These are phyloP conservation scores for Penicillium sp. DNA, from an alignment of 2,329 filamentous ascomycete species.

Conservation along the genomic window DNA sequence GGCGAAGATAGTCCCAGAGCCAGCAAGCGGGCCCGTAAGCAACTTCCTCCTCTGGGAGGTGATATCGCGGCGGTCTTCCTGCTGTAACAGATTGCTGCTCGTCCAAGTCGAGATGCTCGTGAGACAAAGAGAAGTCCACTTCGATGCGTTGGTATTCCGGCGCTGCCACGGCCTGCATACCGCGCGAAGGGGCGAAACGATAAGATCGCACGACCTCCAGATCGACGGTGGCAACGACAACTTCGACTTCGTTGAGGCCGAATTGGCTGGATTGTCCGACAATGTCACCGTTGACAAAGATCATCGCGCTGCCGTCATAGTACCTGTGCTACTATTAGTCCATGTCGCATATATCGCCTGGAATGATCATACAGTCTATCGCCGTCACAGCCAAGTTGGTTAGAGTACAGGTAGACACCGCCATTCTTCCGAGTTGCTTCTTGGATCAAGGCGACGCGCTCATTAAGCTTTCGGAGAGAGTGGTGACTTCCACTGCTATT, in stretches of 20 bases:
- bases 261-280: constrained; percentile 71
- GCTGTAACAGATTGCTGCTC: constrained; percentile 51
- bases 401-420: constrained; percentile 14
- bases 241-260: constrained; percentile 67
- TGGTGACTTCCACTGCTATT: constrained; percentile 4
- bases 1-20: constrained; percentile 57
- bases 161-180: constrained; percentile 40
- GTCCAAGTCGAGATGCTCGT: constrained; percentile 47
- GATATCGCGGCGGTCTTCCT: constrained; percentile 56
- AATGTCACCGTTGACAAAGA: constrained; percentile 65
- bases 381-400: constrained; percentile 55
- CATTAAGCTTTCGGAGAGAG: neutral
- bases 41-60: constrained; percentile 70
- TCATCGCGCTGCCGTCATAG: constrained; percentile 67
- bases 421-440: constrained; percentile 12
- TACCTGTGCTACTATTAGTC: constrained; percentile 37
- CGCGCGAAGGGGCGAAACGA: constrained; percentile 33
- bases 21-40: constrained; percentile 67
- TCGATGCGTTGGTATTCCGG: constrained; percentile 42
- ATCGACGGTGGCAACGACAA: constrained; percentile 68
- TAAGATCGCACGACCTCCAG: constrained; percentile 63
- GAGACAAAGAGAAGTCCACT: constrained; percentile 40
- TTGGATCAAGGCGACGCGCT: neutral
- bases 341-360: neutral
- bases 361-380: constrained; percentile 51